Evolutionary conservation across 2,329 filamentous ascomycete species (phyloP).

Genomic region (Fusarium bactridioides): DNA sequence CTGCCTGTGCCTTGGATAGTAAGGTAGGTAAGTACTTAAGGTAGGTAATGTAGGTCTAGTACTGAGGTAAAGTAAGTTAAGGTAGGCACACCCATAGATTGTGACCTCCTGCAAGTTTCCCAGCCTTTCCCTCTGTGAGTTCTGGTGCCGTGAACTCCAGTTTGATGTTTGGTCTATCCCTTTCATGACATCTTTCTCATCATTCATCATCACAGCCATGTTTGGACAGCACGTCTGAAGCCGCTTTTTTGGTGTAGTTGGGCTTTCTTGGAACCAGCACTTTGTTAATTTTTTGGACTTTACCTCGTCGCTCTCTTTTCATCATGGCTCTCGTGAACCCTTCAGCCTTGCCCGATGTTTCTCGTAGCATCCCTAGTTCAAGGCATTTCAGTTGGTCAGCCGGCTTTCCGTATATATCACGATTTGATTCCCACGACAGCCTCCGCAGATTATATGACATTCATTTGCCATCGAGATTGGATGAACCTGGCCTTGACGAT

Average conservation of each 20-base stretch:
- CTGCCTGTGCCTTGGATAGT: not conserved
- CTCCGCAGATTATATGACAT: conserved; percentile 42
- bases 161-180: not conserved
- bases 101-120: conserved; percentile 6
- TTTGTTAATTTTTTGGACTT: conserved; percentile 46
- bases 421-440: not conserved
- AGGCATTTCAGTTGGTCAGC: conserved; percentile 50
- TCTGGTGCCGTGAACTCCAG: not conserved
- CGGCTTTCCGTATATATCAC: conserved; percentile 13
- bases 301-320: conserved; percentile 38
- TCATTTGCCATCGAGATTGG: conserved; percentile 42
- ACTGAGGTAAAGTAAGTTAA: not conserved
- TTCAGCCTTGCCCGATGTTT: conserved; percentile 46
- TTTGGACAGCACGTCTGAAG: conserved; percentile 45
- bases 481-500: conserved; percentile 39
- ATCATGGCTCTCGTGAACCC: conserved; percentile 48
- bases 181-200: conserved; percentile 30
- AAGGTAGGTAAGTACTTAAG: no score
- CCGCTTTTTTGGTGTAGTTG: conserved; percentile 47
- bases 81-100: not conserved
- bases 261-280: conserved; percentile 54
- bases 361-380: conserved; percentile 50
- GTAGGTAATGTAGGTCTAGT: not conserved
- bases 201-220: conserved; percentile 48
- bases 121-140: not conserved